phyloP scores from a whole-genome alignment of 2,329 filamentous ascomycete species.

The Talaromyces piceae region DNA sequence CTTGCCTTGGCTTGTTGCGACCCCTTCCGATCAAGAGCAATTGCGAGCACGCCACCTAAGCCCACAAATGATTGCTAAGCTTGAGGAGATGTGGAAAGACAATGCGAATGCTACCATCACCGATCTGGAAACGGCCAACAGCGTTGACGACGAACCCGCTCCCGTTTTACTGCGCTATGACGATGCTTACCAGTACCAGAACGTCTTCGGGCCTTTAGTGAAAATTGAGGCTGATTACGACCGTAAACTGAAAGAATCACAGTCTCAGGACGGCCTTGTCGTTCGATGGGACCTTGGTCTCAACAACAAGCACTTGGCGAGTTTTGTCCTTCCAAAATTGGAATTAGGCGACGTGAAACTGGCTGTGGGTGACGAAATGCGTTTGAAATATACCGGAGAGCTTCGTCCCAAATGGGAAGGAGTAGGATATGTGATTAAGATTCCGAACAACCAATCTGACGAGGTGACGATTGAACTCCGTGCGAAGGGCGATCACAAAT shows the following conservation, averaged over 20 bases:
- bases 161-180: conserved; percentile 91
- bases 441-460: conserved; percentile 97
- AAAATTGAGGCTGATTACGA: conserved; percentile 99
- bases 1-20: conserved; percentile 81
- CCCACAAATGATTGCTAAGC: conserved; percentile 87
- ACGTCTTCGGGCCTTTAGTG: conserved; percentile 93
- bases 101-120: conserved; percentile 80
- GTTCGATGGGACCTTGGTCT: conserved; percentile 92
- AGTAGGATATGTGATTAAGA: conserved; percentile 98
- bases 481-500: conserved; percentile 91
- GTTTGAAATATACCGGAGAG: conserved; percentile 91
- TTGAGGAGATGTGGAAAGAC: conserved; percentile 99
- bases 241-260: conserved; percentile 95
- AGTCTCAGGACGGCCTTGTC: conserved; percentile 90
- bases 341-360: conserved; percentile 97
- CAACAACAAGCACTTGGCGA: conserved; percentile 95
- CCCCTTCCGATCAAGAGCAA: conserved; percentile 89
- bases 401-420: conserved; percentile 90
- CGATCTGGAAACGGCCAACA: conserved; percentile 83
- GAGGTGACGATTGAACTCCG: conserved; percentile 93
- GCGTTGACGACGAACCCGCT: conserved; percentile 89
- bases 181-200: conserved; percentile 97
- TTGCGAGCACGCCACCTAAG: conserved; percentile 88
- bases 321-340: conserved; percentile 92
- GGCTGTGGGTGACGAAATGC: conserved; percentile 97